These are phyloP conservation scores for Biscogniauxia sp. DNA, from an alignment of 2,329 filamentous ascomycete species.

Conservation along the genomic window DNA sequence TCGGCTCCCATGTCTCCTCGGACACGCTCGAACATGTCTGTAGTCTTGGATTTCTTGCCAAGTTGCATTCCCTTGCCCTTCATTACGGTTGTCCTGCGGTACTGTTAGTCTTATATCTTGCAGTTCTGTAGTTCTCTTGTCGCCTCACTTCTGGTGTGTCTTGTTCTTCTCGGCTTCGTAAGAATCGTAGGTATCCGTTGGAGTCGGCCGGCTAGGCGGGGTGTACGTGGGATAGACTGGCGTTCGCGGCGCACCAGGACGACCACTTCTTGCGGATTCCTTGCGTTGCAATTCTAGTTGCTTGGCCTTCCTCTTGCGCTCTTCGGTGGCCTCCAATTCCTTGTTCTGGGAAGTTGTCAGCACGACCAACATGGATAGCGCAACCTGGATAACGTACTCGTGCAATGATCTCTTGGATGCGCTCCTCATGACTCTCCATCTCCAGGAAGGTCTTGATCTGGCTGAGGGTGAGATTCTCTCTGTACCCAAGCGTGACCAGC, in stretches of 20 bases:
- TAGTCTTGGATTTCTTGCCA: constrained; percentile 97
- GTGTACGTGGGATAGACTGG: constrained; percentile 89
- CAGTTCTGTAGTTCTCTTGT: constrained; percentile 1
- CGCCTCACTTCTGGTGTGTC: constrained; percentile 66
- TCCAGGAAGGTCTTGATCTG: constrained; percentile 99
- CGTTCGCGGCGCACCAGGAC: constrained; percentile 65
- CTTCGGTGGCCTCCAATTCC: constrained; percentile 95
- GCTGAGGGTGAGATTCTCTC: constrained; percentile 91
- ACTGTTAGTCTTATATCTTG: constrained; percentile 23
- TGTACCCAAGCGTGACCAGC: constrained; percentile 90
- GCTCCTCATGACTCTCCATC: constrained; percentile 98
- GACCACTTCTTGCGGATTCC: constrained; percentile 78
- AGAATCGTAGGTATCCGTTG: constrained; percentile 81
- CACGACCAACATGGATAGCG: constrained; percentile 8
- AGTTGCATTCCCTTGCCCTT: constrained; percentile 99
- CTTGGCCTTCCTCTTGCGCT: constrained; percentile 97
- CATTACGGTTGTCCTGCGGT: constrained; percentile 56
- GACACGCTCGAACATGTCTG: constrained; percentile 95
- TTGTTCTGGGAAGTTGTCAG: constrained; percentile 69
- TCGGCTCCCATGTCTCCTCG: constrained; percentile 88
- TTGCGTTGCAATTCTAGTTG: constrained; percentile 98
- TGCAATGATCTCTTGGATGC: constrained; percentile 97
- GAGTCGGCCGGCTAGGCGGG: constrained; percentile 69
- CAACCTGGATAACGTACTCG: constrained; percentile 53
- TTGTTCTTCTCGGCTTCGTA: constrained; percentile 99